Conservation (phyloP, 495 filamentous ascomycete species). For the Aspergillus saccharolyticus region DNA sequence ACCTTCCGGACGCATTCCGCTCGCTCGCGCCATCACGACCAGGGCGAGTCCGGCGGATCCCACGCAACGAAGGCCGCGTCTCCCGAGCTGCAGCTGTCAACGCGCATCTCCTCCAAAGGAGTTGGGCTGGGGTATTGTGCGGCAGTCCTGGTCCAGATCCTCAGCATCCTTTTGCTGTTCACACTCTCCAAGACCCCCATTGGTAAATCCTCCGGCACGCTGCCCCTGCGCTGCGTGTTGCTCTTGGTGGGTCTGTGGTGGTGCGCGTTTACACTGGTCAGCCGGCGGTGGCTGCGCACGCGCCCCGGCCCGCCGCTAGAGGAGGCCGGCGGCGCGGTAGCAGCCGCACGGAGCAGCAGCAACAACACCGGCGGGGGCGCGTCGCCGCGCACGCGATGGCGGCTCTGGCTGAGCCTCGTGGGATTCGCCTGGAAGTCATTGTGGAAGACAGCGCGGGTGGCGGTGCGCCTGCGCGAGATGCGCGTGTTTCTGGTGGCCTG, state of each 20-base stretch:
- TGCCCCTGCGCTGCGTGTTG: constrained; percentile 67
- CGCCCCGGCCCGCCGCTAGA: constrained; percentile 75
- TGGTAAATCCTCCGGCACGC: constrained; percentile 24
- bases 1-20: background rate
- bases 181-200: constrained; percentile 61
- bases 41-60: constrained; percentile 11
- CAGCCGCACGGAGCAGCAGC: no score
- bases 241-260: constrained; percentile 86
- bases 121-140: constrained; percentile 78
- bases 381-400: constrained; percentile 21
- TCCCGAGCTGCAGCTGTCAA: constrained; percentile 67
- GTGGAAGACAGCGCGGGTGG: constrained; percentile 70
- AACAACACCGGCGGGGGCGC: background rate
- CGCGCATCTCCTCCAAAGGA: constrained; percentile 73
- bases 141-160: constrained; percentile 67
- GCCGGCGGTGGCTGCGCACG: constrained; percentile 72
- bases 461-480: constrained; percentile 68
- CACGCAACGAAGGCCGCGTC: constrained; percentile 33
- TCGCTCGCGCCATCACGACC: constrained; percentile 33
- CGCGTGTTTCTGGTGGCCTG: constrained; percentile 78
- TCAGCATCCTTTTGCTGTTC: constrained; percentile 63
- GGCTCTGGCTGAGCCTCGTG: constrained; percentile 49
- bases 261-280: constrained; percentile 75
- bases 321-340: background rate
- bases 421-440: constrained; percentile 76